These are phyloP conservation scores for Arctium lappa DNA, from an alignment of 129 eudicot species.

Conservation along the genomic window DNA sequence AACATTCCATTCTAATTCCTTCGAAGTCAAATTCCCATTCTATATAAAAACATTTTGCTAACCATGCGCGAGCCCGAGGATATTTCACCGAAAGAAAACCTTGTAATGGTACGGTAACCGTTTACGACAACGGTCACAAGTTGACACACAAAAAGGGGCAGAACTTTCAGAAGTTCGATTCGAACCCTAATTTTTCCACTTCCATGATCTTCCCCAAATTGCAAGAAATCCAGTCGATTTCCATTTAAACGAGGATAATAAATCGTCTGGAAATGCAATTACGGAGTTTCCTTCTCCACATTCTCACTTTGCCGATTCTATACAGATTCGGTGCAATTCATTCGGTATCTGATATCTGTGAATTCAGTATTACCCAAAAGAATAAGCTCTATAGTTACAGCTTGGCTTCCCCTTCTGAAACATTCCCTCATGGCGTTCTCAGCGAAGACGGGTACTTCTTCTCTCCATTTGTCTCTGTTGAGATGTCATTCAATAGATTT, in stretches of 20 bases:
- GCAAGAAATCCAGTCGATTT: not conserved
- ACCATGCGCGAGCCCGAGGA: no score
- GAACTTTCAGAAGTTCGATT: constrained; percentile 4
- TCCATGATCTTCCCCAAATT: constrained; percentile 18
- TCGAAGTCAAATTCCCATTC: no score
- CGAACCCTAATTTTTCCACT: constrained; percentile 12
- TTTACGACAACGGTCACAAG: not conserved
- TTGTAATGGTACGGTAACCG: not conserved
- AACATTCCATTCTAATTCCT: no score
- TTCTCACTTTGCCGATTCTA: constrained; percentile 19
- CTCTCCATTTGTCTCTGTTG: not conserved
- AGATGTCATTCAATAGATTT: not conserved
- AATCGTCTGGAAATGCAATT: constrained; percentile 23
- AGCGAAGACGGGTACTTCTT: constrained; percentile 87
- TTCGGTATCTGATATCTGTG: constrained; percentile 47
- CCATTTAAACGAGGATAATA: not conserved
- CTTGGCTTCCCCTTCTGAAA: constrained; percentile 46
- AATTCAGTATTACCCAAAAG: constrained; percentile 42
- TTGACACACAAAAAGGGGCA: not conserved
- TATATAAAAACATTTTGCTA: no score
- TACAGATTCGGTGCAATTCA: constrained; percentile 10
- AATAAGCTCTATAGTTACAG: constrained; percentile 68
- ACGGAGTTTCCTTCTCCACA: constrained; percentile 22
- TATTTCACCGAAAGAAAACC: no score
- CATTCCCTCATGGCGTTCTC: constrained; percentile 75